Percentiles rank a stretch among this genome's conserved stretches.
phyloP scores from a whole-genome alignment of 305 asterid species.

The Striga hermonthica region DNA sequence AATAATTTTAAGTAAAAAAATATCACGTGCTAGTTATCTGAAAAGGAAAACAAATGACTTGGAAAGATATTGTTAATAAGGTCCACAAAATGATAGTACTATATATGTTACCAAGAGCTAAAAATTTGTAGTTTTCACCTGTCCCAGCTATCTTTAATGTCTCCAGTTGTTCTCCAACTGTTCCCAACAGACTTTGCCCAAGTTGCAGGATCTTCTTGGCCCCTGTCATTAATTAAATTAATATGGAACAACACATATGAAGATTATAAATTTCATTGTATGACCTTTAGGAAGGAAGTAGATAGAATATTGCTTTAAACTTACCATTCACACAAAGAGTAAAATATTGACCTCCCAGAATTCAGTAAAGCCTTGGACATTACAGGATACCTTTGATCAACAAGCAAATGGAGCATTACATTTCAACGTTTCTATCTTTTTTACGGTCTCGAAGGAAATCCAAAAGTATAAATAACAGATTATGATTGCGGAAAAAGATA shows the following conservation, averaged over 20 bases:
- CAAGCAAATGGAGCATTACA: constrained; percentile 1
- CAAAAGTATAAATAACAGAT: neutral
- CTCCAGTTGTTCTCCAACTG: constrained; percentile 98
- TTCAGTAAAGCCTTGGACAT: constrained; percentile 79
- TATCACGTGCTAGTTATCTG: no score
- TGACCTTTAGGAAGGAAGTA: neutral
- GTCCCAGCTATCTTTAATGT: constrained; percentile 70
- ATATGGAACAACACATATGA: constrained; percentile 2
- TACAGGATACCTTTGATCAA: constrained; percentile 39
- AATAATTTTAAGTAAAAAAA: no score
- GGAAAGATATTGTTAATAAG: neutral
- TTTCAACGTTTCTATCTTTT: neutral
- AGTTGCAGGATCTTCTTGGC: constrained; percentile 88
- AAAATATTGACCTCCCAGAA: constrained; percentile 88
- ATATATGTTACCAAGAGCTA: neutral
- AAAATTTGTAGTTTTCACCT: constrained; percentile 45
- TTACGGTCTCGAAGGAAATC: neutral
- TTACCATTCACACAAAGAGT: constrained; percentile 89
- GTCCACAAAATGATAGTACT: neutral
- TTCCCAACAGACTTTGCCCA: constrained; percentile 82
- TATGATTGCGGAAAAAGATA: neutral
- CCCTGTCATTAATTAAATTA: no score
- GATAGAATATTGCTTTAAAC: constrained; percentile 19
- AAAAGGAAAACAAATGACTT: neutral
- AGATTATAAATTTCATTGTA: neutral